Conservation (phyloP, 2,329 filamentous ascomycete species). For the Neopestalotiopsis sp. region DNA sequence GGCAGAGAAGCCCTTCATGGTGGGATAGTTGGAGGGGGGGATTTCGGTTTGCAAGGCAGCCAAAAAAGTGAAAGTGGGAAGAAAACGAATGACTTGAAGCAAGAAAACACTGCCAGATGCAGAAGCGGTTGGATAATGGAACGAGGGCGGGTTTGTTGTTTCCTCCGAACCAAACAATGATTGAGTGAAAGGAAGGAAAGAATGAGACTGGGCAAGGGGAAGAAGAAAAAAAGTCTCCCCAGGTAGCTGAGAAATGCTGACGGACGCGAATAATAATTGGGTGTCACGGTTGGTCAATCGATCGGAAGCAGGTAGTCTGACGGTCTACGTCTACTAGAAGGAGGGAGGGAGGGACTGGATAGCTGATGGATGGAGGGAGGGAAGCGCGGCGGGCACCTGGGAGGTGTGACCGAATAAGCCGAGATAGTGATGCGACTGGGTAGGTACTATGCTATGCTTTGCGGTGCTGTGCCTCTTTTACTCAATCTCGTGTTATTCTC, state of each 20-base stretch:
- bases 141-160: background rate
- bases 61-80: conserved; percentile 8
- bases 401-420: background rate
- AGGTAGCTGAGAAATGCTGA: conserved; percentile 9
- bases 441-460: background rate
- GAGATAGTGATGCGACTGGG: background rate
- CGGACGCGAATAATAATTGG: no score
- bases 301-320: no score
- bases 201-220: background rate
- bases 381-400: background rate
- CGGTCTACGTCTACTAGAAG: no score
- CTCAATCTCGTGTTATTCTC: background rate
- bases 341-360: background rate
- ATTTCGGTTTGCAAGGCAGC: no score
- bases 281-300: background rate
- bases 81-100: conserved; percentile 14
- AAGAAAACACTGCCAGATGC: conserved; percentile 5
- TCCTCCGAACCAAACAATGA: background rate
- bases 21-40: background rate
- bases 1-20: conserved; percentile 33
- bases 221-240: background rate
- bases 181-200: background rate
- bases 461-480: background rate
- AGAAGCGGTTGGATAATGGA: background rate
- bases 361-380: background rate